Percentiles rank a stretch among this genome's conserved stretches.
phyloP scores from a whole-genome alignment of 2,329 filamentous ascomycete genomes.

The Triangularia setosa region DNA sequence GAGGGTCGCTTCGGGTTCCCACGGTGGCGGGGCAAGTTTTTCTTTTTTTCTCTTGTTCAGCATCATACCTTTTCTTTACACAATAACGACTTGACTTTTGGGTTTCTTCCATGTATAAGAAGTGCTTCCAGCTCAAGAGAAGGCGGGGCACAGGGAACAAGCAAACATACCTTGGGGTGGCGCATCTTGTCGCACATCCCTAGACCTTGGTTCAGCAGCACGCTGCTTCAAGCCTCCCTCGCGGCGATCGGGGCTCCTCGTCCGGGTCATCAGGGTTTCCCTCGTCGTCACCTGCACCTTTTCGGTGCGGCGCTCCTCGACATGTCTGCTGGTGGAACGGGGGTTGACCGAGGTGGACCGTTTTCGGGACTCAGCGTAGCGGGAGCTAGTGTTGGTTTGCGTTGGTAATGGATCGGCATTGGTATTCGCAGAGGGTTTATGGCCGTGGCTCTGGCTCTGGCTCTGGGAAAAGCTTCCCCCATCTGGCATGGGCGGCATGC shows the following conservation, averaged over 20 bases:
- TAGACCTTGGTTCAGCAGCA: conserved; percentile 42
- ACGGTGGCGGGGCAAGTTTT: conserved; percentile 44
- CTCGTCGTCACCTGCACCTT: conserved; percentile 52
- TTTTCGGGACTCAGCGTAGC: conserved; percentile 46
- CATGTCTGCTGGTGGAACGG: conserved; percentile 44
- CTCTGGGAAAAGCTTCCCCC: conserved; percentile 7
- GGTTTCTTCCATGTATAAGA: too few species aligned
- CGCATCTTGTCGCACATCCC: conserved; percentile 44
- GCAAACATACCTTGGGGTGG: conserved; percentile 45
- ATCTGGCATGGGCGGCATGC: conserved; percentile 26
- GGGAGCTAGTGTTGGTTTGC: conserved; percentile 27
- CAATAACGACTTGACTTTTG: too few species aligned
- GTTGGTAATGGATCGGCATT: not conserved
- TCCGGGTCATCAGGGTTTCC: conserved; percentile 58
- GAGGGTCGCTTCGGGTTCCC: conserved; percentile 77
- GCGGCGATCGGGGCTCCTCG: conserved; percentile 54
- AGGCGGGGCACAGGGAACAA: not conserved
- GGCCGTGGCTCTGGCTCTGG: not conserved
- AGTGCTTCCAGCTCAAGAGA: not conserved
- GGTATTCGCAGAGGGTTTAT: not conserved
- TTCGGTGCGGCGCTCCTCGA: conserved; percentile 56
- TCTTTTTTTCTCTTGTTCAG: conserved; percentile 24
- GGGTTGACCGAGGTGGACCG: conserved; percentile 55
- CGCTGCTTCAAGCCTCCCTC: conserved; percentile 37
- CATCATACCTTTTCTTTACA: not conserved